Evolutionary conservation across 169 alveolate species (phyloP), one percentile per base, ranked within the genome.

Genomic region (Cryptosporidium felis): DNA sequence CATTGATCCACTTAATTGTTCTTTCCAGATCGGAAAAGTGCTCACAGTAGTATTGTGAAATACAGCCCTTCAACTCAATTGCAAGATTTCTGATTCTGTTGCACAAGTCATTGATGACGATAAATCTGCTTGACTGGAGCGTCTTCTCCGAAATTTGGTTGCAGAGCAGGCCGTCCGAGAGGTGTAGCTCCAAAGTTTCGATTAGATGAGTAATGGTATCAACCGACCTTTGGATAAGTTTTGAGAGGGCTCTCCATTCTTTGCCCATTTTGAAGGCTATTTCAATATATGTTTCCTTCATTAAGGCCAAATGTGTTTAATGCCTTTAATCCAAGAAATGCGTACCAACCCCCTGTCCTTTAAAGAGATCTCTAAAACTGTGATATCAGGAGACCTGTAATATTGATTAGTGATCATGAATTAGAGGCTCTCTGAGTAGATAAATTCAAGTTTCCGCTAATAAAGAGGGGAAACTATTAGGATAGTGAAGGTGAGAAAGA

Each of bases 1-100:
- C 85, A 74, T 74, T 56, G 18, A 49, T 53, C 85, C 85, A 74
- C 56, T 74, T 74, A 10, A 74, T 53, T 36, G 59, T 36, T 38
- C 18, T 49, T 16, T 74, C 66, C 12, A 74, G 34, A 74, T 49
- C 26, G 16, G 65, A 53, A 38, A 53, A 21, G 16, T 74, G 85
- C 9, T 34, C 40, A 4, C 56, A 40, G 16, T 26, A 16, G 32
- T 38, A 74, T 10, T 53, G 38, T 12, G n/a, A n/a, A 34, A 74
- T 28, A 38, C 36, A 53, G 16, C 34, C 30, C 12, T 16, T 16
- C 41, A 74, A 41, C 5, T 74, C 85, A 6, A 10, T 18, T 1
- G 74, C 32, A 10, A 74, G 47, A 14, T 74, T 74, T 32, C 28
- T 51, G 2, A 74, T 53, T 51, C 85, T 42, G 40, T 21, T 38